These are phyloP conservation scores for Acer yangbiense DNA, from an alignment of 345 rosid species.

Conservation along the genomic window DNA sequence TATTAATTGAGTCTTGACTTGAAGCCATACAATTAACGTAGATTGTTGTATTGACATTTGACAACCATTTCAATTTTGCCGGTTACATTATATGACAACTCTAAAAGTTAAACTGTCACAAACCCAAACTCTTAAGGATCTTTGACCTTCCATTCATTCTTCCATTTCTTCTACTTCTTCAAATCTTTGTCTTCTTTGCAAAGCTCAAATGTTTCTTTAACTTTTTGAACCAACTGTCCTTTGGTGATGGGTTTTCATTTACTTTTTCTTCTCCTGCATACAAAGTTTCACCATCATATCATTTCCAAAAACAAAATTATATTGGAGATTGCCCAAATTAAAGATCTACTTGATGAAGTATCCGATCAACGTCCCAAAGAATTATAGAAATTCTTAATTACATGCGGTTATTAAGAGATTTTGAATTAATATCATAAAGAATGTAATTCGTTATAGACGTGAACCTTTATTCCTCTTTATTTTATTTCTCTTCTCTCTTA, in stretches of 20 bases:
- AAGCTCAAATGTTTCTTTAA: neutral
- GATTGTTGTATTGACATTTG: too few relatives aligned
- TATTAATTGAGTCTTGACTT: too few relatives aligned
- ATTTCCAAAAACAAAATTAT: neutral
- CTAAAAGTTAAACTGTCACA: too few relatives aligned
- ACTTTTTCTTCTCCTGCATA: neutral
- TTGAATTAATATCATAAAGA: too few relatives aligned
- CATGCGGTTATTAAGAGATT: too few relatives aligned
- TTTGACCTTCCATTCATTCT: neutral
- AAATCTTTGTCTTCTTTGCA: neutral
- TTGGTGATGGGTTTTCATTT: neutral
- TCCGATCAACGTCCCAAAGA: too few relatives aligned
- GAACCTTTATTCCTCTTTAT: too few relatives aligned
- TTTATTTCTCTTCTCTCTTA: too few relatives aligned
- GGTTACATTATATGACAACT: neutral
- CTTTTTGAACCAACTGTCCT: slow-evolving; percentile 4
- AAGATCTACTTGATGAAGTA: neutral
- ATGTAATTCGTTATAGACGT: too few relatives aligned
- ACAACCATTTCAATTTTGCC: neutral
- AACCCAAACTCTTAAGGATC: too few relatives aligned
- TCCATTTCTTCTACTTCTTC: neutral
- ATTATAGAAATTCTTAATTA: too few relatives aligned
- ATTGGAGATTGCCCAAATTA: neutral
- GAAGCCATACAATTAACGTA: too few relatives aligned
- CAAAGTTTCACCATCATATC: neutral